Evolutionary conservation across 2,329 filamentous ascomycete species (phyloP).

Genomic region (Sarocladiaceae sp.): DNA sequence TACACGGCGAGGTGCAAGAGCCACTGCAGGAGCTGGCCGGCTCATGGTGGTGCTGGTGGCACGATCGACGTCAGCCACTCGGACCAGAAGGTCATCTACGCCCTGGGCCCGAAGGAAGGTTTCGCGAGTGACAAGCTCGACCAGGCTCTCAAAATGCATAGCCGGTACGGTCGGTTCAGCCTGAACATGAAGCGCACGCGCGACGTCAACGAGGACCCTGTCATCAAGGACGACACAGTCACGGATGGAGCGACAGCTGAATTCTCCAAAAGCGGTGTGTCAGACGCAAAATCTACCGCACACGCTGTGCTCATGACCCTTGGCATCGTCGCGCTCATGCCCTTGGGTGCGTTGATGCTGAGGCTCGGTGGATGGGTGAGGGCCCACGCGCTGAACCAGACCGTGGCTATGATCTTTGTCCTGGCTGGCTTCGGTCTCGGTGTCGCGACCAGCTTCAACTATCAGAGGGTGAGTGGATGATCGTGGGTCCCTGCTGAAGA

Average conservation of each 20-base stretch:
- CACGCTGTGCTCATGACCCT: constrained; percentile 50
- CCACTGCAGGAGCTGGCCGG: constrained; percentile 46
- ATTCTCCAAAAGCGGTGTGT: constrained; percentile 2
- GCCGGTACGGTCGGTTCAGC: constrained; percentile 46
- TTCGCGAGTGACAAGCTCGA: constrained; percentile 34
- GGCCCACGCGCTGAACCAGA: constrained; percentile 50
- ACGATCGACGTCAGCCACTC: constrained; percentile 43
- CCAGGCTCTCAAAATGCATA: constrained; percentile 45
- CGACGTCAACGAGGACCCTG: constrained; percentile 35
- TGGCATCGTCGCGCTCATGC: constrained; percentile 48
- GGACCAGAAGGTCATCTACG: constrained; percentile 47
- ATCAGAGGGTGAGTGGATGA: constrained; percentile 45
- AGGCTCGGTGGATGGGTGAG: constrained; percentile 43
- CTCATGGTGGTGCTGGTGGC: constrained; percentile 25
- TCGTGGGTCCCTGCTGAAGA: constrained; percentile 2
- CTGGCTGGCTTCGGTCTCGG: constrained; percentile 46
- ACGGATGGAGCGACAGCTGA: constrained; percentile 16
- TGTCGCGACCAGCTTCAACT: constrained; percentile 43
- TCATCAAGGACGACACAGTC: constrained; percentile 29
- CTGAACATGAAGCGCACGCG: constrained; percentile 49
- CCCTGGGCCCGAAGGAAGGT: constrained; percentile 41
- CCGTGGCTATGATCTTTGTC: constrained; percentile 39
- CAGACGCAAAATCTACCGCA: constrained; percentile 26
- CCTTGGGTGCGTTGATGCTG: constrained; percentile 48
- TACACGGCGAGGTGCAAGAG: constrained; percentile 44